Conservation (phyloP, 2,329 filamentous ascomycete species). For the Xylariaceae sp. region DNA sequence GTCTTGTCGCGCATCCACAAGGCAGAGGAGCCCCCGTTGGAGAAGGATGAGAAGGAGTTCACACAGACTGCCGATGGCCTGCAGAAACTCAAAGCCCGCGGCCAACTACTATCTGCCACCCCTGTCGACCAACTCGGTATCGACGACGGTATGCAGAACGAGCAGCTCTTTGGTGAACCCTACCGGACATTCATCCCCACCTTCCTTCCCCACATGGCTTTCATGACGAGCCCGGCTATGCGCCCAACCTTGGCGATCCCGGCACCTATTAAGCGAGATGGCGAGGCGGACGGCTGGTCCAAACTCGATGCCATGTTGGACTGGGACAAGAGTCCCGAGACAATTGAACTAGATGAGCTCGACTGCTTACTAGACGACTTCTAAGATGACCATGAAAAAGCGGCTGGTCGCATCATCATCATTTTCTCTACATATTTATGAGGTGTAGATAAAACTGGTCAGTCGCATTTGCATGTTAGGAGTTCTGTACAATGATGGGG, state of each 20-base stretch:
- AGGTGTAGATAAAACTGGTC: slow-evolving; percentile 6
- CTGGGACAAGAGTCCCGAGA: slow-evolving; percentile 73
- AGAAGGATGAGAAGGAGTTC: slow-evolving; percentile 94
- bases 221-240: slow-evolving; percentile 53
- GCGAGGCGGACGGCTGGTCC: slow-evolving; percentile 40
- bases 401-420: background rate
- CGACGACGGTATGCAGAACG: slow-evolving; percentile 44
- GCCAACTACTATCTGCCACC: slow-evolving; percentile 37
- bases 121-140: slow-evolving; percentile 35
- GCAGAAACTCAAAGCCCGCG: slow-evolving; percentile 57
- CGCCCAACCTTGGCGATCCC: slow-evolving; percentile 43
- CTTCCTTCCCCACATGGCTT: slow-evolving; percentile 35
- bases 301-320: slow-evolving; percentile 44
- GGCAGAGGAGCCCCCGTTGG: slow-evolving; percentile 79
- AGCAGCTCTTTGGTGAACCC: slow-evolving; percentile 49
- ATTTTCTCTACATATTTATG: background rate
- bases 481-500: slow-evolving; percentile 21
- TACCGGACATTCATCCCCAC: slow-evolving; percentile 31
- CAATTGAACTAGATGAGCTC: slow-evolving; percentile 86
- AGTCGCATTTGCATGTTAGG: slow-evolving; percentile 12
- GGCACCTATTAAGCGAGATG: slow-evolving; percentile 35
- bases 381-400: slow-evolving; percentile 37
- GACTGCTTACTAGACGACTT: slow-evolving; percentile 78
- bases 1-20: slow-evolving; percentile 56
- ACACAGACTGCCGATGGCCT: slow-evolving; percentile 89